phyloP scores from a whole-genome alignment of 495 filamentous ascomycete species.

The Darksidea phi region DNA sequence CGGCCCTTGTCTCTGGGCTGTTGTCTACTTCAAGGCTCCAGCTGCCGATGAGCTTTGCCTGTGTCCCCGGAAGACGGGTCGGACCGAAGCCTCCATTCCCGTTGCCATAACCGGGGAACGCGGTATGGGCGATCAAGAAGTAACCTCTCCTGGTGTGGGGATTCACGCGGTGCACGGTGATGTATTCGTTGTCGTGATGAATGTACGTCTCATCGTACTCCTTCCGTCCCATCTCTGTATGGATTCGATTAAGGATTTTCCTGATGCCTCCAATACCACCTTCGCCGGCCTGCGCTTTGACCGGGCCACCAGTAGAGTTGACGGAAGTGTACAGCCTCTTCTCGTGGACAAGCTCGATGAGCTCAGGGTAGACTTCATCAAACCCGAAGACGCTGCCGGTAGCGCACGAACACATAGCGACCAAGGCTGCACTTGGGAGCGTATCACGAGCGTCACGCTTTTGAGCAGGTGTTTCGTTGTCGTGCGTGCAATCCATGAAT shows the following conservation, averaged over 20 bases:
- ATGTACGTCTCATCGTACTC: constrained; percentile 94
- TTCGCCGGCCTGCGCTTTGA: constrained; percentile 61
- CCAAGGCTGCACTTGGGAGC: constrained; percentile 90
- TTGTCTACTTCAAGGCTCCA: constrained; percentile 86
- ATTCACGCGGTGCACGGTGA: constrained; percentile 94
- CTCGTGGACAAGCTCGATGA: constrained; percentile 88
- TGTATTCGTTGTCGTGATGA: constrained; percentile 91
- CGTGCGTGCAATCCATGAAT: constrained; percentile 99
- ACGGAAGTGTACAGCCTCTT: constrained; percentile 74
- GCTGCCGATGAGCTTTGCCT: constrained; percentile 75
- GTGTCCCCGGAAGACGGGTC: constrained; percentile 70
- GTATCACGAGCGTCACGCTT: constrained; percentile 94
- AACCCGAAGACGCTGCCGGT: constrained; percentile 98
- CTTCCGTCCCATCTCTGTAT: constrained; percentile 89
- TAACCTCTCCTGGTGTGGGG: constrained; percentile 86
- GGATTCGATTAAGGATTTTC: constrained; percentile 86
- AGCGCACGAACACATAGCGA: constrained; percentile 91
- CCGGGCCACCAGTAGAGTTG: constrained; percentile 58
- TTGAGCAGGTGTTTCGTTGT: constrained; percentile 95
- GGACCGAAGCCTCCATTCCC: constrained; percentile 73
- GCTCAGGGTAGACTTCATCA: constrained; percentile 90
- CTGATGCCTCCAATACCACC: constrained; percentile 86
- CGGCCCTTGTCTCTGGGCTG: constrained; percentile 60
- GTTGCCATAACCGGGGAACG: constrained; percentile 83
- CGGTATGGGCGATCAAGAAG: constrained; percentile 92